Conservation (phyloP, 345 rosid species). For the Laguncularia racemosa region DNA sequence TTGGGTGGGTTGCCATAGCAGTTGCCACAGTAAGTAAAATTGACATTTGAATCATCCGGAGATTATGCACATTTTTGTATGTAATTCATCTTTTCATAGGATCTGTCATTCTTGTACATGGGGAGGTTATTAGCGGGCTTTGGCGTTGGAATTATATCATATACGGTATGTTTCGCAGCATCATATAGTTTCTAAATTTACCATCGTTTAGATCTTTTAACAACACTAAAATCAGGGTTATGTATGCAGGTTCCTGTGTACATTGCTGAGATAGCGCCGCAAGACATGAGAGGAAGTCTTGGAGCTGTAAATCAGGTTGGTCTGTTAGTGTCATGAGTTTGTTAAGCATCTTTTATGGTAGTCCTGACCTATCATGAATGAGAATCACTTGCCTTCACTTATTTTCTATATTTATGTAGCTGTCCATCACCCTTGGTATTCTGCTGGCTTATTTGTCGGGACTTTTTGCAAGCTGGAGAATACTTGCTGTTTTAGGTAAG, state of each 20-base stretch:
- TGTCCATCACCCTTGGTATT: constrained; percentile 58
- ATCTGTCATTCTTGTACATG: constrained; percentile 65
- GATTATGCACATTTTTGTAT: neutral
- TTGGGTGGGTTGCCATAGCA: constrained; percentile 73
- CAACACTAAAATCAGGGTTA: neutral
- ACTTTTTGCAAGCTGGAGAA: constrained; percentile 56
- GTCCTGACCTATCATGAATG: neutral
- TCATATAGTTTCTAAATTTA: neutral
- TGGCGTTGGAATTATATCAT: constrained; percentile 74
- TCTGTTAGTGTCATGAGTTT: neutral
- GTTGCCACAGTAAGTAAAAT: constrained; percentile 50
- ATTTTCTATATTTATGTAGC: constrained; percentile 29
- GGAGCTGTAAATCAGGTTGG: constrained; percentile 67
- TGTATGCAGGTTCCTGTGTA: constrained; percentile 62
- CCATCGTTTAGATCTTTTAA: neutral
- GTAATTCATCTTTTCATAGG: constrained; percentile 29
- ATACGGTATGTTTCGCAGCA: constrained; percentile 31
- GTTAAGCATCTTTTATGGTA: neutral
- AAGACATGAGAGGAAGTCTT: constrained; percentile 65
- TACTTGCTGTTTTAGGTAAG: constrained; percentile 65
- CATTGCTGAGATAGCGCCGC: constrained; percentile 78
- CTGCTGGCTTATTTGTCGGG: constrained; percentile 66
- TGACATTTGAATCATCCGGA: neutral
- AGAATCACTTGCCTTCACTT: constrained; percentile 1
- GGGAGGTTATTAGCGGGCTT: constrained; percentile 76